phyloP scores from a whole-genome alignment of 2,329 filamentous ascomycete genomes.

The Fusarium sp. region DNA sequence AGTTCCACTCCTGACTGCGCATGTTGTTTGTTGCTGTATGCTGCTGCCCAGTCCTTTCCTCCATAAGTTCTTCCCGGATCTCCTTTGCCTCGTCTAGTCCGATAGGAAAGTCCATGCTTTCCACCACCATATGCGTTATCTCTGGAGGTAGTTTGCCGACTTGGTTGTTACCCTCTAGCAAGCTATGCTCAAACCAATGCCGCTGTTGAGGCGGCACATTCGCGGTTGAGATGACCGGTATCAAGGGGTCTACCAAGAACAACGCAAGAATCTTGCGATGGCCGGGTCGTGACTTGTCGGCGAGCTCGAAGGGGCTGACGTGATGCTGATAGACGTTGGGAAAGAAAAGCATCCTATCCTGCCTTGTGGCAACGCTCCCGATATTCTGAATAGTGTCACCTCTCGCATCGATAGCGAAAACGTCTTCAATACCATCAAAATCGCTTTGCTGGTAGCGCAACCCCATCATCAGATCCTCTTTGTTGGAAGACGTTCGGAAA shows the following conservation, averaged over 20 bases:
- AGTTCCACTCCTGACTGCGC: constrained; percentile 25
- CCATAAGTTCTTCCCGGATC: constrained; percentile 27
- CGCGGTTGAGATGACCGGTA: constrained; percentile 56
- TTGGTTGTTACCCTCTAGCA: neutral
- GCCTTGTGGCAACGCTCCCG: constrained; percentile 59
- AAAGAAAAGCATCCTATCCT: constrained; percentile 65
- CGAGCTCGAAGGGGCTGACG: constrained; percentile 63
- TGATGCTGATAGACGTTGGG: constrained; percentile 65
- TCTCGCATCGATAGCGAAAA: constrained; percentile 49
- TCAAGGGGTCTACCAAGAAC: constrained; percentile 69
- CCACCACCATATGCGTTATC: constrained; percentile 27
- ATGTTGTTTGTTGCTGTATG: neutral
- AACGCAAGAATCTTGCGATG: constrained; percentile 70
- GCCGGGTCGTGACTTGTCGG: constrained; percentile 63
- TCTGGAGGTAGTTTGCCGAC: constrained; percentile 29
- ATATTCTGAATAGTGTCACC: constrained; percentile 50
- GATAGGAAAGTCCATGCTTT: constrained; percentile 33
- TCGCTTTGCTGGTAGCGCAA: constrained; percentile 50
- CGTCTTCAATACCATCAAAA: constrained; percentile 48
- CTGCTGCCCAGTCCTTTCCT: constrained; percentile 21
- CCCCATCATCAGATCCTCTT: constrained; percentile 41
- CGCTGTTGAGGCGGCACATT: constrained; percentile 59
- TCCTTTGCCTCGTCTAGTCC: constrained; percentile 25
- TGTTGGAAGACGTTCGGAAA: constrained; percentile 59
- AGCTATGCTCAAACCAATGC: constrained; percentile 50